A percentile compares a stretch with the other conserved stretches of the same genome.
Conservation (phyloP, 805 yeast genomes). For the Metschnikowia koreensis region DNA sequence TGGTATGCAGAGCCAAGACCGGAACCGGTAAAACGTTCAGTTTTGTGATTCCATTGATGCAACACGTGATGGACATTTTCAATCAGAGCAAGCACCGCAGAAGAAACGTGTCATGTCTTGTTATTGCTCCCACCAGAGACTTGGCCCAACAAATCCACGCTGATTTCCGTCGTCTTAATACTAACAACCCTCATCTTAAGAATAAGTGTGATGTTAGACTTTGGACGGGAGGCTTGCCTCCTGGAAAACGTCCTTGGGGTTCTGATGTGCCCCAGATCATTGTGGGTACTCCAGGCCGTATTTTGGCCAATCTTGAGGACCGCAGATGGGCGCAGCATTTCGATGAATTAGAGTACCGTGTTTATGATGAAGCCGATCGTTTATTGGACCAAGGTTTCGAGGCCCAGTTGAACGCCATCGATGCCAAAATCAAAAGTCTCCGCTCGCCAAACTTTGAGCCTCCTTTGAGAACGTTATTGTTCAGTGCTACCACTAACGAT, state of each 20-base stretch:
- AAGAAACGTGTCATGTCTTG: conserved; percentile 46
- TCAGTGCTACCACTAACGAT: conserved; percentile 83
- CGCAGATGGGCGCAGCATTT: conserved; percentile 48
- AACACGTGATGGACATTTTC: conserved; percentile 44
- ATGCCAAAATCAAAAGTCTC: conserved; percentile 43
- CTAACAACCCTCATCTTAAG: conserved; percentile 18
- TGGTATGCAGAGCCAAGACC: conserved; percentile 87
- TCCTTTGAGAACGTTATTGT: conserved; percentile 64
- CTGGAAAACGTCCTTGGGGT: conserved; percentile 28
- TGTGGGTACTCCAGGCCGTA: conserved; percentile 89
- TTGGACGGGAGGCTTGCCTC: conserved; percentile 65
- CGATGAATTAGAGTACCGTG: conserved; percentile 55
- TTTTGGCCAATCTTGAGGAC: conserved; percentile 56
- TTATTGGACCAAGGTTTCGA: conserved; percentile 79
- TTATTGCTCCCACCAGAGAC: conserved; percentile 89
- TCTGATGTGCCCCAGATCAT: conserved; percentile 56
- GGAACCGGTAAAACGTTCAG: conserved; percentile 96
- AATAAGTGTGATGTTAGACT: conserved; percentile 25
- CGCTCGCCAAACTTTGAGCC: conserved; percentile 21
- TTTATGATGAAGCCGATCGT: conserved; percentile 91
- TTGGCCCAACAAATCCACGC: conserved; percentile 77
- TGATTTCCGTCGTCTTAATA: conserved; percentile 52
- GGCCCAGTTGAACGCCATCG: conserved; percentile 58
- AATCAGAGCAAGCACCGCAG: conserved; percentile 24
- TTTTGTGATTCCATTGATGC: conserved; percentile 76